Conservation (phyloP, 345 rosid species). For the Microthlaspi erraticum region DNA sequence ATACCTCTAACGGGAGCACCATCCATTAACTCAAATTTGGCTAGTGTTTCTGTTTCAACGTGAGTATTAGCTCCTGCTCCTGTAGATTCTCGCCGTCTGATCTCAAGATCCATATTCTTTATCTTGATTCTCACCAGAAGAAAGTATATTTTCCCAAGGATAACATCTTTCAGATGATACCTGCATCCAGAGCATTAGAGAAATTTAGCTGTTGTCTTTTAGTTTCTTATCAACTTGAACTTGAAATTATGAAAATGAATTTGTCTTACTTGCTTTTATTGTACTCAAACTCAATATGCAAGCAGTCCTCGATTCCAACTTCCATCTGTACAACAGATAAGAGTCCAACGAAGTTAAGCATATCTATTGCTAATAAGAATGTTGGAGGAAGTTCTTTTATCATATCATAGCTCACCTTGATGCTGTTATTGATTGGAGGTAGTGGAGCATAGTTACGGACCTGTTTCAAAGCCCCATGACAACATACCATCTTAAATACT, state of each 20-base stretch:
- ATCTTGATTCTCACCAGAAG: slow-evolving; percentile 98
- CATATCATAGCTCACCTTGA: slow-evolving; percentile 63
- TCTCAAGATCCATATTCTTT: slow-evolving; percentile 99
- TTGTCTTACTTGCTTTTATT: slow-evolving; percentile 90
- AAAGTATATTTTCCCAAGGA: slow-evolving; percentile 96
- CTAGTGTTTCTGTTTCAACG: slow-evolving; percentile 97
- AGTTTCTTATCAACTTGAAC: neutral
- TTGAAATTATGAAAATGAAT: neutral
- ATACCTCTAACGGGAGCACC: slow-evolving; percentile 99
- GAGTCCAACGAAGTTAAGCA: slow-evolving; percentile 18
- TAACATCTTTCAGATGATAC: slow-evolving; percentile 97
- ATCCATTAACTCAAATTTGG: slow-evolving; percentile 98
- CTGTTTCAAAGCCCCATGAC: slow-evolving; percentile 49
- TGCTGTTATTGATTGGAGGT: slow-evolving; percentile 89
- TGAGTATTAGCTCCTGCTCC: slow-evolving; percentile 96
- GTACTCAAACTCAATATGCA: slow-evolving; percentile 98
- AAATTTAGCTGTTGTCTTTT: neutral
- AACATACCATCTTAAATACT: slow-evolving; percentile 13
- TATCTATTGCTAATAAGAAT: slow-evolving; percentile 19
- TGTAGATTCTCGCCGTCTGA: slow-evolving; percentile 94
- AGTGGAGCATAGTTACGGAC: slow-evolving; percentile 77
- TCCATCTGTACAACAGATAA: slow-evolving; percentile 76
- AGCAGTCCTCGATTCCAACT: slow-evolving; percentile 98
- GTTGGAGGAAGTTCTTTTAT: too few relatives aligned
- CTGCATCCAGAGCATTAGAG: slow-evolving; percentile 48